Evolutionary conservation across 495 filamentous ascomycete genomes (phyloP).

Genomic region (Daldinia decipiens): DNA sequence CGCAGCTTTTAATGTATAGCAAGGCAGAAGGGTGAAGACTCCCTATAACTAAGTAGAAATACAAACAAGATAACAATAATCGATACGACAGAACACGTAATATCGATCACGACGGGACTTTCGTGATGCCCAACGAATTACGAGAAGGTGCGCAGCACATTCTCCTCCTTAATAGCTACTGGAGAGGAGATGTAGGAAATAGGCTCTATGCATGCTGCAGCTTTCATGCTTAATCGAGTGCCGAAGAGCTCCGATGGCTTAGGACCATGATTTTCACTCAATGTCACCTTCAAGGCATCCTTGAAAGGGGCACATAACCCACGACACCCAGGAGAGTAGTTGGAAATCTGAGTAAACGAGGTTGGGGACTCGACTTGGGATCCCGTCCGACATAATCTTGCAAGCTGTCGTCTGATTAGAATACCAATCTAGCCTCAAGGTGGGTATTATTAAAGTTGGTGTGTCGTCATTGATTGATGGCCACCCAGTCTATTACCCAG

Average conservation of each 20-base stretch:
- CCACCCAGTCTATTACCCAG: not conserved
- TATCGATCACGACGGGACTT: not conserved
- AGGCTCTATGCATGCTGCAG: slow-evolving; percentile 33
- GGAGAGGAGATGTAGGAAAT: slow-evolving; percentile 16
- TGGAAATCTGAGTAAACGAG: not conserved
- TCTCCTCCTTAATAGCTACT: not conserved
- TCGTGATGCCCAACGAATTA: not conserved
- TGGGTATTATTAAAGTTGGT: slow-evolving; percentile 17
- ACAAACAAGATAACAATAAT: not conserved
- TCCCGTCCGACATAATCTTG: not conserved
- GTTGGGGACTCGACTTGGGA: not conserved
- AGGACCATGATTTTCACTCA: too few relatives aligned
- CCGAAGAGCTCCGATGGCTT: slow-evolving; percentile 3
- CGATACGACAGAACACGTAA: not conserved
- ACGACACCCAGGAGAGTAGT: not conserved
- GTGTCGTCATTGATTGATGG: slow-evolving; percentile 16
- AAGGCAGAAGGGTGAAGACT: not conserved
- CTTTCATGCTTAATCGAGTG: slow-evolving; percentile 12
- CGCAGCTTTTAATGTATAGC: not conserved
- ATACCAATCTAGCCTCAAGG: too few relatives aligned
- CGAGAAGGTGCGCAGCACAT: not conserved
- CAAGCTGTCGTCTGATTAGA: not conserved
- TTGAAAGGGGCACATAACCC: not conserved
- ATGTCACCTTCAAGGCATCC: too few relatives aligned
- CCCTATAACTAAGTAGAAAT: not conserved